Evolutionary conservation across 495 filamentous ascomycete species (phyloP), one percentile per base, ranked within the genome.

Genomic region (Xylaria palmicola): DNA sequence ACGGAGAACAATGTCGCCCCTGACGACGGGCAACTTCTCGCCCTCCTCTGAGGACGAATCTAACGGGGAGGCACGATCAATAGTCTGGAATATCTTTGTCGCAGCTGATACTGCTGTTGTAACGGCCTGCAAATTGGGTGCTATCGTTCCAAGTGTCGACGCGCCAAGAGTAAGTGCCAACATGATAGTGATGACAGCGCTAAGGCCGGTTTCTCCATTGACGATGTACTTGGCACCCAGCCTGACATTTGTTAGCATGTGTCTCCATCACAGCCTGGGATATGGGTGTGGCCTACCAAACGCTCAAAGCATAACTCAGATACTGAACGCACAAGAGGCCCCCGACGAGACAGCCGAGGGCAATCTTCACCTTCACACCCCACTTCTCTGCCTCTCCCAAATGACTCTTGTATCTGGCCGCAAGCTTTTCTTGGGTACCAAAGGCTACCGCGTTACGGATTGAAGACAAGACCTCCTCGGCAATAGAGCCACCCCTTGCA

Each of bases 381-480:
- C 80, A 88, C 62, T 77, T 82, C 67, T 90, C 81, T 7, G 89
- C 90, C 52, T 80, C 75, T 24, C 62, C 65, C 37, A 95, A 72
- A 69, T 89, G 84, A 0, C 54, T 68, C 56, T 91, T 86, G 70
- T 93, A 94, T 74, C 90, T 83, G 47, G 78, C 79, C n/a, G 88
- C 87, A 9, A 95, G 79, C 63, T 90, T 88, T 40, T 92, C 86
- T 70, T 93, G 90, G 0, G 89, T 91, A 36, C 85, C 86, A 67
- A 92, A 95, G 1, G 91, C 90, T 2, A 83, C 86, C 17, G 89
- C 89, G 71, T 90, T 92, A 27, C 90, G 78, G 62, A 92, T 86
- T 1, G 90, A 92, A 49, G 85, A 87, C 65, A 95, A 81, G 49
- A 91, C 90, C 71, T 95, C 91, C 69, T 95, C 90, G 0, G 88